Evolutionary conservation across 768 basidiomycete genomes (phyloP).

Genomic region (Trametes meyenii): DNA sequence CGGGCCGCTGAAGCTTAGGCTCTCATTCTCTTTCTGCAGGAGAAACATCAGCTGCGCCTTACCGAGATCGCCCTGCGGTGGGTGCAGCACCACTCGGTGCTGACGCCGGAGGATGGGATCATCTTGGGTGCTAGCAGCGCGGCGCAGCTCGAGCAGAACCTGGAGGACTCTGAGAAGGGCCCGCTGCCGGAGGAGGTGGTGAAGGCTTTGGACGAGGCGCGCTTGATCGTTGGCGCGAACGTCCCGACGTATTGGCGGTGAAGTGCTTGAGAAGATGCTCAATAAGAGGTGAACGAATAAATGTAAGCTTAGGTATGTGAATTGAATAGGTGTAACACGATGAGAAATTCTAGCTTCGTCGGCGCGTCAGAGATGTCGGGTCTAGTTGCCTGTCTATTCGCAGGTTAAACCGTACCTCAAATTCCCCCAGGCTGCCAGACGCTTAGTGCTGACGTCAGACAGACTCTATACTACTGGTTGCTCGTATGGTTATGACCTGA

Average conservation of each 20-base stretch:
- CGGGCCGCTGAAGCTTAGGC: neutral
- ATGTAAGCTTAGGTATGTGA: neutral
- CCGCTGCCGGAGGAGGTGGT: slow-evolving; percentile 57
- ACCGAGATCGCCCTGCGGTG: slow-evolving; percentile 63
- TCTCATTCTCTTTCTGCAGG: too few species aligned
- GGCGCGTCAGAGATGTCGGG: too few species aligned
- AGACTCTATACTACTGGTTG: too few species aligned
- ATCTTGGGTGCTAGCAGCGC: slow-evolving; percentile 53
- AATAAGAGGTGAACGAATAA: neutral
- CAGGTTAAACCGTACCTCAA: too few species aligned
- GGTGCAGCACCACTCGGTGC: slow-evolving; percentile 57
- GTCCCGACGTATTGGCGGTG: slow-evolving; percentile 31
- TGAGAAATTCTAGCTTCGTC: too few species aligned
- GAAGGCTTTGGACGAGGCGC: slow-evolving; percentile 53
- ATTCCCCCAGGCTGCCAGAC: too few species aligned
- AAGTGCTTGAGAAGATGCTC: neutral
- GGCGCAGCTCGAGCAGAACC: slow-evolving; percentile 47
- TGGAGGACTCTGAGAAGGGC: slow-evolving; percentile 51
- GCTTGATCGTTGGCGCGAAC: slow-evolving; percentile 38
- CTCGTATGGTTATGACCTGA: too few species aligned
- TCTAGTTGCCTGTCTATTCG: too few species aligned
- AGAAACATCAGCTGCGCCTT: slow-evolving; percentile 49
- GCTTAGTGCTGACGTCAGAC: too few species aligned
- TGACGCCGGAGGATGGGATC: slow-evolving; percentile 47
- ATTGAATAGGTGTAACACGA: neutral